These are phyloP conservation scores for Globisporangium spiculum DNA, from an alignment of 352 stramenopile species.

Conservation along the genomic window DNA sequence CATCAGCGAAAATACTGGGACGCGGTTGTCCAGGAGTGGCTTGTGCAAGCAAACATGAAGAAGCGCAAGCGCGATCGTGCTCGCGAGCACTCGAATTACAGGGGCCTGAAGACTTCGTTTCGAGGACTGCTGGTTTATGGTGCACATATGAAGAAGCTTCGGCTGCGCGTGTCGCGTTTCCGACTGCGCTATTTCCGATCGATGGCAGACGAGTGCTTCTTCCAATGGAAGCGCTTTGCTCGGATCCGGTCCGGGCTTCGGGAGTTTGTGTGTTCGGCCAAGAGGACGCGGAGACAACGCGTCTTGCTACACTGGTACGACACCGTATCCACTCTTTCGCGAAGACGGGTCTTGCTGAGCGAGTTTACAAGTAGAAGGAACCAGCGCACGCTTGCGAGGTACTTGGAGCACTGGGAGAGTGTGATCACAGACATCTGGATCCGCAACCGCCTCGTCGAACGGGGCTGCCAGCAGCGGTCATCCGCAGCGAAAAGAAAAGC, in stretches of 20 bases:
- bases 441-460: constrained; percentile 23
- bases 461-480: constrained; percentile 20
- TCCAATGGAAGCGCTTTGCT: constrained; percentile 19
- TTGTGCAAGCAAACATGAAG: not conserved
- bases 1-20: constrained; percentile 28
- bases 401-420: constrained; percentile 48
- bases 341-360: constrained; percentile 11
- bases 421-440: constrained; percentile 49
- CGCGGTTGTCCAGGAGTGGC: constrained; percentile 20
- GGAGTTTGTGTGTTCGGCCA: constrained; percentile 2
- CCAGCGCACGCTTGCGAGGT: constrained; percentile 10
- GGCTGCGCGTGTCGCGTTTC: constrained; percentile 18
- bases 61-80: not conserved
- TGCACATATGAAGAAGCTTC: constrained; percentile 8
- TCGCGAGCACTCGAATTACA: not conserved
- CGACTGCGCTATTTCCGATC: constrained; percentile 26
- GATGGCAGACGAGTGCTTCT: constrained; percentile 27
- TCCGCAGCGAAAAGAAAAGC: not conserved
- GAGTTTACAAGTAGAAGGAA: constrained; percentile 14
- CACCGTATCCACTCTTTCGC: not conserved
- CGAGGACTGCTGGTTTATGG: constrained; percentile 5
- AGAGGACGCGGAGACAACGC: not conserved
- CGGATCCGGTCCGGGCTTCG: constrained; percentile 14
- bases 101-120: not conserved
- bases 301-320: constrained; percentile 1